Percentiles rank a stretch among this genome's conserved stretches.
These are phyloP conservation scores for Penicillium sp. DNA, from an alignment of 2,329 filamentous ascomycete genomes.

Conservation along the genomic window DNA sequence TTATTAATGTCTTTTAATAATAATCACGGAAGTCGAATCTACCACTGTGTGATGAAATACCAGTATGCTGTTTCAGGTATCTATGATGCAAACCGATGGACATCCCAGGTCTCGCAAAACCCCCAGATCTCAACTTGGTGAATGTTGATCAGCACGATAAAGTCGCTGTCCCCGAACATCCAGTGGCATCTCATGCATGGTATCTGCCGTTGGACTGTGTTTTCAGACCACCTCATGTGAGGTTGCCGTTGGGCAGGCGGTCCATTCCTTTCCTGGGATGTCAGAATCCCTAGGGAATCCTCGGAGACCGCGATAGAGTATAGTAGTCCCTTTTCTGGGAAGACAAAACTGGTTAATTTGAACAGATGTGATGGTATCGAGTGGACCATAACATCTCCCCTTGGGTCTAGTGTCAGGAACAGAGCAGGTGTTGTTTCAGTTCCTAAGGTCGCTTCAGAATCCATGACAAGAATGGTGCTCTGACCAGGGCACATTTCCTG, in stretches of 20 bases:
- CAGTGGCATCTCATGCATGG: background rate
- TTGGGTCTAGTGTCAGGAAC: too few species aligned
- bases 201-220: background rate
- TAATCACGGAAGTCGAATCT: too few species aligned
- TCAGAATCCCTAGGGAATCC: background rate
- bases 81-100: background rate
- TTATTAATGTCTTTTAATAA: too few species aligned
- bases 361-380: background rate
- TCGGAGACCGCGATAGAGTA: background rate
- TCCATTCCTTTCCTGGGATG: background rate
- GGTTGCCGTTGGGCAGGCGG: background rate
- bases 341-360: background rate
- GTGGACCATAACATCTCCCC: conserved; percentile 1
- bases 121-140: conserved; percentile 1
- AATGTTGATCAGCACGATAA: background rate
- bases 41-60: too few species aligned
- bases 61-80: background rate
- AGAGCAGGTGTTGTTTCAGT: too few species aligned
- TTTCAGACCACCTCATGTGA: background rate
- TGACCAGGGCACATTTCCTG: conserved; percentile 4
- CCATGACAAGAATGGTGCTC: background rate
- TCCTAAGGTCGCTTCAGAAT: background rate
- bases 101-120: background rate
- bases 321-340: conserved; percentile 1
- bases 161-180: conserved; percentile 4